These are phyloP conservation scores for Begonia peltatifolia DNA, from an alignment of 306 rosid genomes.

Conservation along the genomic window DNA sequence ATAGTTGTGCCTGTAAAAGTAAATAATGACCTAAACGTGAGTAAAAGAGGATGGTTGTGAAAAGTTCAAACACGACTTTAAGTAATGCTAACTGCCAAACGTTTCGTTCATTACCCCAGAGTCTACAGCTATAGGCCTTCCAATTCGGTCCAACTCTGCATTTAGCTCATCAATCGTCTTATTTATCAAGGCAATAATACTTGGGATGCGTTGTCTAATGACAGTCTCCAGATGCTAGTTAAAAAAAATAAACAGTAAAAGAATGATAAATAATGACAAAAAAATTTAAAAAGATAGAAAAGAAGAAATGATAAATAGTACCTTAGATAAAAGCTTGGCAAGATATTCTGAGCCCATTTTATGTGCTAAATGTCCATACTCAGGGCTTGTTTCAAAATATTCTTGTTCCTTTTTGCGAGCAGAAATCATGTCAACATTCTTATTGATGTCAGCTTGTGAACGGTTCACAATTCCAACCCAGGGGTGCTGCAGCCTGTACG, in stretches of 20 bases:
- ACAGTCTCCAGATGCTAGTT: constrained; percentile 90
- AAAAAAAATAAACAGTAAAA: constrained; percentile 14
- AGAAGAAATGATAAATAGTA: constrained; percentile 11
- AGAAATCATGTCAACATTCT: constrained; percentile 79
- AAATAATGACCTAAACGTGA: constrained; percentile 6
- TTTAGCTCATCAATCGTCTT: constrained; percentile 89
- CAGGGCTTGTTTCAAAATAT: constrained; percentile 92
- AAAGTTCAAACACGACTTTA: no score
- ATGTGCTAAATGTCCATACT: constrained; percentile 90
- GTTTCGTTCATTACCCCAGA: constrained; percentile 52
- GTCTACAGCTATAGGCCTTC: constrained; percentile 88
- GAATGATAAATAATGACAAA: constrained; percentile 1
- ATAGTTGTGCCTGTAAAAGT: constrained; percentile 73
- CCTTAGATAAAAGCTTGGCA: constrained; percentile 93
- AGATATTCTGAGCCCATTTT: constrained; percentile 99
- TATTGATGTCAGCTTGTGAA: constrained; percentile 96
- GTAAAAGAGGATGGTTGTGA: neutral
- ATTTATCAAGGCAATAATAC: constrained; percentile 83
- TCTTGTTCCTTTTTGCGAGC: constrained; percentile 91
- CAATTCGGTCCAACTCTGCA: constrained; percentile 95
- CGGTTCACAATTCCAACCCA: constrained; percentile 99
- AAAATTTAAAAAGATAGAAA: constrained; percentile 6
- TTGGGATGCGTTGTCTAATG: constrained; percentile 96
- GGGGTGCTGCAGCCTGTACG: constrained; percentile 90
- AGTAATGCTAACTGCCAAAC: no score